Evolutionary conservation across 371 early-diverging fungal species (phyloP), one percentile per base, ranked within the genome.

Genomic region (Lichtheimia ornata): DNA sequence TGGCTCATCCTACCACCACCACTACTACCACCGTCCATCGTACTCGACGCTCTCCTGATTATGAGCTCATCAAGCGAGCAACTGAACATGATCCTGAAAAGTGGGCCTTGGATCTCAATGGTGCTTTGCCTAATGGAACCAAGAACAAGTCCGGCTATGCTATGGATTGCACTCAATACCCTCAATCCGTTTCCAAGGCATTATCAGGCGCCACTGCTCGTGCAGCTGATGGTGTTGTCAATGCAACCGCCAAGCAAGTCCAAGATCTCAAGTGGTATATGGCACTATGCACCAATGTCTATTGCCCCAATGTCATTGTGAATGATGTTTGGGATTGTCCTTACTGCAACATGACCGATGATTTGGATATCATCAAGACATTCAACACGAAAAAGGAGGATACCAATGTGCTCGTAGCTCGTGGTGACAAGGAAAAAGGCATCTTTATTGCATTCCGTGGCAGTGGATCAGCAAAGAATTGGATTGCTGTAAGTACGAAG

Each of bases 371-470:
- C n/a, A 60, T 70, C 20, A 51, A 52, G 17, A 51, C 64, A 12
- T 70, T 70, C 27, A 62, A 30, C 9, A 65, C 70, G 1, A 47
- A 51, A 14, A 35, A 40, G 4, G 41, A 44, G 24, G 63, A 63
- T 22, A 66, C 66, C 28, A 63, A 58, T 47, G 70, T 63, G 15
- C 58, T 59, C 25, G 54, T 70, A 7, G 56, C 60, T 42, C 65
- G 66, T 15, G 61, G 56, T 50, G 70, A 66, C 20, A 22, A 45
- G 7, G 40, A 56, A 22, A 70, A 66, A 54, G 35, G 47, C 18
- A 65, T 70, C 22, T 63, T 59, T 55, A 27, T 66, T n/a, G 60
- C 53, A 12, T 70, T 66, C 53, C 53, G 70, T 54, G 70, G 66
- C 15, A 52, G 52, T 18, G 58, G 43, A 54, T 66, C 67, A 30